Conservation (phyloP, 2,329 filamentous ascomycete genomes). For the Chaetomium globosum region DNA sequence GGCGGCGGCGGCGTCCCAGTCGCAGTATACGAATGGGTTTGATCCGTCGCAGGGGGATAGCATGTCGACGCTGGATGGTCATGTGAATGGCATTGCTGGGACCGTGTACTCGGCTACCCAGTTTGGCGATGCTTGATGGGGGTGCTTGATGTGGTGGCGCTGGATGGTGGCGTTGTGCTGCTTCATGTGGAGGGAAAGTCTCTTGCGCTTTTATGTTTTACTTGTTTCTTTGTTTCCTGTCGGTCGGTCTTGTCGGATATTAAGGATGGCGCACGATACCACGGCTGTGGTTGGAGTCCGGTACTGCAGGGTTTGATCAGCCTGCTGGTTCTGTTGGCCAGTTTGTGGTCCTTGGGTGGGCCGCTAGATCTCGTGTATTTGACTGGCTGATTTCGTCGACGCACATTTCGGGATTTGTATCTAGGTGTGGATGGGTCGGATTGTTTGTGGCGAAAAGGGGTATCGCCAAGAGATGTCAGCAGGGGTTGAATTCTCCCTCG, state of each 20-base stretch:
- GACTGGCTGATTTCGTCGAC: background rate
- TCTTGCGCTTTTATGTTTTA: background rate
- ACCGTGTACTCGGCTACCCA: constrained; percentile 22
- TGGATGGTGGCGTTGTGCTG: too few species aligned
- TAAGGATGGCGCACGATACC: background rate
- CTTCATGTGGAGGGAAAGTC: background rate
- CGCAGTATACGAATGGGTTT: constrained; percentile 18
- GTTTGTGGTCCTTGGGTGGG: background rate
- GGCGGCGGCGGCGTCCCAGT: constrained; percentile 13
- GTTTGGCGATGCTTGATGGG: constrained; percentile 22
- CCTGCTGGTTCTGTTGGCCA: background rate
- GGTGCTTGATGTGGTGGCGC: too few species aligned
- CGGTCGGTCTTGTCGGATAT: background rate
- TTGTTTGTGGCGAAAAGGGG: background rate
- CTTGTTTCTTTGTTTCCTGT: background rate
- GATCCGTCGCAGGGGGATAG: constrained; percentile 25
- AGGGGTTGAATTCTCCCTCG: background rate
- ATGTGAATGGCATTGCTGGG: constrained; percentile 3
- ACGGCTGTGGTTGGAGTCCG: background rate
- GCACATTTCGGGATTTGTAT: background rate
- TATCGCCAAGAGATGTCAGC: constrained; percentile 4
- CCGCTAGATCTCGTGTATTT: background rate
- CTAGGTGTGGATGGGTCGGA: background rate
- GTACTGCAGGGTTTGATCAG: background rate
- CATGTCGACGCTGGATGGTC: constrained; percentile 5